Base-by-base conservation (phyloP, 208 protist species). In the Crithidia fasciculata region DNA sequence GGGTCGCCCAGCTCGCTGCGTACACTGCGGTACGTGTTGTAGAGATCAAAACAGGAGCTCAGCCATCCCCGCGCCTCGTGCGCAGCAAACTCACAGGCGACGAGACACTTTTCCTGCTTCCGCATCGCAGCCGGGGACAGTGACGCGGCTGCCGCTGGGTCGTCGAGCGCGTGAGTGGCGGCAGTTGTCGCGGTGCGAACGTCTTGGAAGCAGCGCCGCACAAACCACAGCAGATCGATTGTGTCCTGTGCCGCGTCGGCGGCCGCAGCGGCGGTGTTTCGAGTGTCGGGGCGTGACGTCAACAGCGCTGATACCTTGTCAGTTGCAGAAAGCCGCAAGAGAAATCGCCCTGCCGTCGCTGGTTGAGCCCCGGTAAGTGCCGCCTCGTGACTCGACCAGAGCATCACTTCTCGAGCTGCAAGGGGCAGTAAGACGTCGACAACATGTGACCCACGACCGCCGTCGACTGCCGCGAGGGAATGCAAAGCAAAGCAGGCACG, bases 31-130 rank as follows among this genome's bases (percentile, higher is more conserved):
- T 80, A 80, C 15, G 71, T 47, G 16, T 8, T 37, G 62, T 80
- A 80, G 37, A 80, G 28, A 62, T 80, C 74, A 15, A 74, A 80
- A 61, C 74, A 80, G 44, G 71, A 40, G 3, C 52, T 44, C 0
- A 80, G 12, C 74, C 74, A 80, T 36, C 44, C 45, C 15, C 50
- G 13, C 0, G 58, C 74, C 43, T 80, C 74, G 28, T 80, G 61
- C 28, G 44, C 58, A 2, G 50, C 55, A 13, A 58, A 64, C 8
- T 59, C 61, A 28, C 57, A 70, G 8, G 62, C 68, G 2, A 71
- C 62, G 49, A 74, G 57, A 36, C 74, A 80, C 18, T 19, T 18
- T n/a, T 63, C 68, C 19, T 74, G 74, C 12, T 59, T 54, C 9
- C 16, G 12, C 39, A 13, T 39, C 2, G 47, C 13, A 5, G 49